Percentiles rank a stretch among this genome's conserved stretches.
phyloP scores from a whole-genome alignment of 1,284 basidiomycete genomes.

The Austroboletus novae-zelandiae region DNA sequence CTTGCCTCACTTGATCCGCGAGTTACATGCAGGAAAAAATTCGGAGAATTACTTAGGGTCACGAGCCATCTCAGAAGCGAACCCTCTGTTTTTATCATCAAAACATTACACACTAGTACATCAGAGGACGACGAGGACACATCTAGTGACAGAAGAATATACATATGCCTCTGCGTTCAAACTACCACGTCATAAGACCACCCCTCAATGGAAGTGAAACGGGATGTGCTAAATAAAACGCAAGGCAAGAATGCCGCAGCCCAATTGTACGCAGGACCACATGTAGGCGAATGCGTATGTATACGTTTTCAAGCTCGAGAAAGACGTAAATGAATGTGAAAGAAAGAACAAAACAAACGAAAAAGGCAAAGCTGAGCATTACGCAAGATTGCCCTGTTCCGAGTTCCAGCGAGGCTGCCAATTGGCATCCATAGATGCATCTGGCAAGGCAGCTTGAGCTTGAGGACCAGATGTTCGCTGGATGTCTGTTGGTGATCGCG shows the following conservation, averaged over 20 bases:
- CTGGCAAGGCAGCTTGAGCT: constrained; percentile 10
- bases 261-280: not conserved
- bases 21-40: not conserved
- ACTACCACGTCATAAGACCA: too few relatives aligned
- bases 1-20: constrained; percentile 6
- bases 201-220: not conserved
- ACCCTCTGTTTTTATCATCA: too few relatives aligned
- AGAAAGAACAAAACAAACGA: constrained; percentile 15
- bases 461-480: constrained; percentile 5
- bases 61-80: too few relatives aligned
- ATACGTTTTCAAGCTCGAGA: constrained; percentile 1
- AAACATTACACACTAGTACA: too few relatives aligned
- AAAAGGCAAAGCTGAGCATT: not conserved
- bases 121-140: too few relatives aligned
- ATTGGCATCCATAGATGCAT: constrained; percentile 11
- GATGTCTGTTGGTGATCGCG: constrained; percentile 16
- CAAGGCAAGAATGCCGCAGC: not conserved
- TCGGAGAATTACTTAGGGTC: too few relatives aligned
- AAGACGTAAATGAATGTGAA: not conserved
- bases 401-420: constrained; percentile 20
- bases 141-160: not conserved
- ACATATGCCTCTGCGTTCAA: too few relatives aligned
- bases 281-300: not conserved
- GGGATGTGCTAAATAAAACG: not conserved
- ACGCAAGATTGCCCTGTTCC: constrained; percentile 11